Conservation (phyloP, 495 filamentous ascomycete genomes). For the Acidiella bohemica region DNA sequence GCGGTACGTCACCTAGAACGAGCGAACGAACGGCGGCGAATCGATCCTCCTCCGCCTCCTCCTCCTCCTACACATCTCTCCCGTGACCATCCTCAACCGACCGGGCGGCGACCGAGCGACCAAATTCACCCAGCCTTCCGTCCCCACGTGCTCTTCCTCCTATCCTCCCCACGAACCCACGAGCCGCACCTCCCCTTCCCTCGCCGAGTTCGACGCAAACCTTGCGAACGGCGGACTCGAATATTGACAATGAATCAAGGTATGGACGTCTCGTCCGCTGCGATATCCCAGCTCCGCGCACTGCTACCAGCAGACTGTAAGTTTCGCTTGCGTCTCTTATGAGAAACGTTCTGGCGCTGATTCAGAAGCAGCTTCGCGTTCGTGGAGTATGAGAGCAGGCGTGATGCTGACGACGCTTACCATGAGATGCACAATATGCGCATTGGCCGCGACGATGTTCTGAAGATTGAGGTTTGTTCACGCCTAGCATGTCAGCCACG, state of each 20-base stretch:
- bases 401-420: constrained; percentile 98
- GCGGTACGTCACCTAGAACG: constrained; percentile 61
- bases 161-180: constrained; percentile 2
- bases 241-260: constrained; percentile 37
- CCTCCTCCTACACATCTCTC: background rate
- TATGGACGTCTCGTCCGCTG: constrained; percentile 98
- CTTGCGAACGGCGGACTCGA: background rate
- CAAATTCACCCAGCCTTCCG: background rate
- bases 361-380: constrained; percentile 70
- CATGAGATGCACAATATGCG: constrained; percentile 99
- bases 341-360: constrained; percentile 24
- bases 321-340: constrained; percentile 29
- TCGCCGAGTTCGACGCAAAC: background rate
- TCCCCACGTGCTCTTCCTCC: no score
- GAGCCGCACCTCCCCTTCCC: background rate
- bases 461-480: constrained; percentile 86
- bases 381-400: constrained; percentile 97
- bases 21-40: constrained; percentile 5
- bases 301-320: constrained; percentile 85
- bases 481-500: constrained; percentile 2
- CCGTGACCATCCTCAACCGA: background rate
- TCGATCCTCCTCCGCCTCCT: background rate
- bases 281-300: constrained; percentile 93
- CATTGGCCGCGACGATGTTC: constrained; percentile 82
- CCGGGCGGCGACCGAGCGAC: constrained; percentile 5